Evolutionary conservation across 345 rosid species (phyloP).

Genomic region (Stellera chamaejasme): DNA sequence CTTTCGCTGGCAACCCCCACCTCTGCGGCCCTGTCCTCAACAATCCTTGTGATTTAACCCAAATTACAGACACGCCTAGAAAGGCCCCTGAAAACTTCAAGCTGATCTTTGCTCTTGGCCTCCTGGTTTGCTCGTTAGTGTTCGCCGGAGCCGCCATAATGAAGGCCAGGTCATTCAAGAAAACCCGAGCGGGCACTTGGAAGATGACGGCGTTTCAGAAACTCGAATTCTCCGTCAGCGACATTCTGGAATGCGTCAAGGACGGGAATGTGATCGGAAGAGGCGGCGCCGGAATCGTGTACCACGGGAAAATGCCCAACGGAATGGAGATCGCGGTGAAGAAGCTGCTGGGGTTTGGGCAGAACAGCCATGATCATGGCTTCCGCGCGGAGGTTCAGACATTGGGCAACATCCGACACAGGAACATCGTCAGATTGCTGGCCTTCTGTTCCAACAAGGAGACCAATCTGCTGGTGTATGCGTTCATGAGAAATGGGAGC

Average conservation of each 20-base stretch:
- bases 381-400: slow-evolving; percentile 60
- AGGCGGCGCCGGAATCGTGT: slow-evolving; percentile 73
- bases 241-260: slow-evolving; percentile 52
- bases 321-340: slow-evolving; percentile 62
- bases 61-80: slow-evolving; percentile 14
- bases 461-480: slow-evolving; percentile 51
- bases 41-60: slow-evolving; percentile 34
- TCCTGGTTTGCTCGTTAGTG: slow-evolving; percentile 34
- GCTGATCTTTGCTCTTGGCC: slow-evolving; percentile 50
- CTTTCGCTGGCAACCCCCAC: slow-evolving; percentile 53
- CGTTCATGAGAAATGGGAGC: slow-evolving; percentile 69
- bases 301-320: slow-evolving; percentile 44
- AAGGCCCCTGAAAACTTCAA: slow-evolving; percentile 30
- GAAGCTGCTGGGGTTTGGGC: slow-evolving; percentile 40
- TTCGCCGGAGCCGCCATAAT: slow-evolving; percentile 39
- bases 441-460: slow-evolving; percentile 63
- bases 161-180: slow-evolving; percentile 37
- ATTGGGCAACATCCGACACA: slow-evolving; percentile 56
- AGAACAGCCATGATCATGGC: slow-evolving; percentile 45
- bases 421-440: slow-evolving; percentile 58
- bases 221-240: slow-evolving; percentile 40
- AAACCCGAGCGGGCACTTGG: slow-evolving; percentile 26
- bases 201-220: slow-evolving; percentile 64
- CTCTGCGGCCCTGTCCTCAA: slow-evolving; percentile 41
- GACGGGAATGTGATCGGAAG: slow-evolving; percentile 60